These are phyloP conservation scores for Pseudoneurospora amorphoporcata DNA, from an alignment of 495 filamentous ascomycete genomes.

Conservation along the genomic window DNA sequence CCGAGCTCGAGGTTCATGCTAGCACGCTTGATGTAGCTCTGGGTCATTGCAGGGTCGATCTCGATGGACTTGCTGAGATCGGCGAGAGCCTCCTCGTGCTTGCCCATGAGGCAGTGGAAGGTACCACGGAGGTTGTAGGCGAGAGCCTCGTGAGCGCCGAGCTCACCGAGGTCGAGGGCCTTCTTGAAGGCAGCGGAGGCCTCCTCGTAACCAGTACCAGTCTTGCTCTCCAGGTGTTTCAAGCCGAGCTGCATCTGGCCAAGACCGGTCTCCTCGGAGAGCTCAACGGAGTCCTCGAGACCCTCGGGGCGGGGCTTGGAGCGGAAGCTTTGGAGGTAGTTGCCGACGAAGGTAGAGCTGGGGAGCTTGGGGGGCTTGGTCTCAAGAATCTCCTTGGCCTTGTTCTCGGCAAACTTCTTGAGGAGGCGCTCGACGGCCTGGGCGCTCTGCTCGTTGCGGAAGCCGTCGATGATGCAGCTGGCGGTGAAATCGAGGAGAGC, in stretches of 20 bases:
- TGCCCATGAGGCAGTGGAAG: constrained; percentile 83
- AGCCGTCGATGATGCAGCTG: constrained; percentile 96
- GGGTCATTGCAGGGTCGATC: constrained; percentile 73
- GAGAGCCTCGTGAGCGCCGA: constrained; percentile 73
- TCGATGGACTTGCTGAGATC: constrained; percentile 90
- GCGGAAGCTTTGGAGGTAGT: constrained; percentile 98
- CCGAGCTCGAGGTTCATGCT: constrained; percentile 96
- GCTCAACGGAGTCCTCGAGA: constrained; percentile 65
- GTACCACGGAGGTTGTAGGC: constrained; percentile 95
- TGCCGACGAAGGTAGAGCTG: constrained; percentile 90
- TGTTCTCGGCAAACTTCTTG: constrained; percentile 93
- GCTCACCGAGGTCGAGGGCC: constrained; percentile 68
- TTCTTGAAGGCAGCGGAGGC: constrained; percentile 77
- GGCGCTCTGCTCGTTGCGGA: constrained; percentile 79
- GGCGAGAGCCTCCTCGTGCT: constrained; percentile 67
- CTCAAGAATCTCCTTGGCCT: constrained; percentile 77
- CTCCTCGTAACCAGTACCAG: constrained; percentile 79
- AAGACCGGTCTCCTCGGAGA: constrained; percentile 70
- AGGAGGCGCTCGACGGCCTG: constrained; percentile 84
- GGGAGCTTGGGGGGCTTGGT: constrained; percentile 64
- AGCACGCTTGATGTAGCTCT: constrained; percentile 97
- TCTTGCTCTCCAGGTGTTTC: constrained; percentile 69
- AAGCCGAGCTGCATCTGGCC: constrained; percentile 78
- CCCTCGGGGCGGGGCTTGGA: constrained; percentile 66
- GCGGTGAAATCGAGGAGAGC: constrained; percentile 96